phyloP scores from a whole-genome alignment of 306 rosid species.

The Gastrolobium villosum region DNA sequence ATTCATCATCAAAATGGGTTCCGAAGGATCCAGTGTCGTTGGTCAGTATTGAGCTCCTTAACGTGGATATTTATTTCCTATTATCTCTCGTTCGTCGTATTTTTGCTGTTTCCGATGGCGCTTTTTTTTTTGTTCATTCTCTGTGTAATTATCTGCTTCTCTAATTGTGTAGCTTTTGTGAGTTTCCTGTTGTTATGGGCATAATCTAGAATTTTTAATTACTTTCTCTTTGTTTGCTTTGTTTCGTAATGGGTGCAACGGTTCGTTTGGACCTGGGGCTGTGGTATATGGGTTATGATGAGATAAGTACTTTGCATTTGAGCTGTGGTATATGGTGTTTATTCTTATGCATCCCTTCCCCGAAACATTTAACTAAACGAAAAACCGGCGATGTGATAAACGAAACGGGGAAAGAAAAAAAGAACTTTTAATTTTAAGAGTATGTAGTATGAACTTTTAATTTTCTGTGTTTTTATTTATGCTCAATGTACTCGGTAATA shows the following conservation, averaged over 20 bases:
- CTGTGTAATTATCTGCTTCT: neutral
- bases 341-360: too few relatives aligned
- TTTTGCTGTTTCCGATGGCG: neutral
- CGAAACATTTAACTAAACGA: neutral
- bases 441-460: constrained; percentile 3
- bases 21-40: constrained; percentile 85
- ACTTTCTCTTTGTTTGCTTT: neutral
- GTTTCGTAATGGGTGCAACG: neutral
- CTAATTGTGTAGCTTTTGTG: constrained; percentile 2
- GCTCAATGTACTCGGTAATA: neutral
- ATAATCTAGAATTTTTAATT: constrained; percentile 20
- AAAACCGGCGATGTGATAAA: neutral
- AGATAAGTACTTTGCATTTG: constrained; percentile 15
- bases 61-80: constrained; percentile 12
- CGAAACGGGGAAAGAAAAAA: neutral
- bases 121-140: too few relatives aligned
- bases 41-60: constrained; percentile 60
- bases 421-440: neutral
- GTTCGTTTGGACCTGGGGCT: constrained; percentile 12
- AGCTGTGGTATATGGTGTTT: constrained; percentile 28
- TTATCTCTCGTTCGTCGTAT: neutral
- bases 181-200: constrained; percentile 6
- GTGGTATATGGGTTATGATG: neutral
- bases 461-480: neutral
- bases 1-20: constrained; percentile 65